Percentiles rank a stretch among this genome's conserved stretches.
These are phyloP conservation scores for Tephrocybe sp. DNA, from an alignment of 768 basidiomycete genomes.

Conservation along the genomic window DNA sequence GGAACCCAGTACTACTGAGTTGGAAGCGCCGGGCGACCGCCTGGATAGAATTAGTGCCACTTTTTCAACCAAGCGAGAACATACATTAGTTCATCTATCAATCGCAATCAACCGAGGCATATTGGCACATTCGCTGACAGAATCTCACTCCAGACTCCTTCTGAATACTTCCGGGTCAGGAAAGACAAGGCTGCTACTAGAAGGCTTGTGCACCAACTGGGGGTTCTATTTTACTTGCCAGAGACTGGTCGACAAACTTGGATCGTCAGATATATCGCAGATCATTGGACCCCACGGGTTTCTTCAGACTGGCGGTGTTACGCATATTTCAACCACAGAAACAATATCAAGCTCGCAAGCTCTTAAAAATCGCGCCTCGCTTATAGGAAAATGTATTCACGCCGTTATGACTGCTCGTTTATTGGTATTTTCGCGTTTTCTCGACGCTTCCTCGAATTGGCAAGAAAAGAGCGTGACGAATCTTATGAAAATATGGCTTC, in stretches of 20 bases:
- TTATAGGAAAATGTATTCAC: background rate
- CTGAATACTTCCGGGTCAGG: background rate
- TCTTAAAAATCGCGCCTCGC: background rate
- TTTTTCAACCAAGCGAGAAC: background rate
- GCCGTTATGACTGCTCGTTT: background rate
- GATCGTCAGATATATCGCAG: background rate
- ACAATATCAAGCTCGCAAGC: background rate
- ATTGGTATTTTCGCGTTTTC: background rate
- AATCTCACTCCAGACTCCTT: background rate
- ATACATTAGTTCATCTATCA: background rate
- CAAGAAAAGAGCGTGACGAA: background rate
- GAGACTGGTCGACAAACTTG: background rate
- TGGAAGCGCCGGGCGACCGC: background rate
- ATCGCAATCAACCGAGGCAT: background rate
- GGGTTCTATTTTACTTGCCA: background rate
- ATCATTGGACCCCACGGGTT: background rate
- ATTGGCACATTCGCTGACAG: background rate
- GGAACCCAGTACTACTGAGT: background rate
- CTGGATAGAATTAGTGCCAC: background rate
- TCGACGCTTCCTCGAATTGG: background rate
- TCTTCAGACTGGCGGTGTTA: background rate
- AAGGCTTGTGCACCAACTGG: background rate
- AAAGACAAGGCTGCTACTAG: background rate
- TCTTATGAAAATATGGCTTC: background rate
- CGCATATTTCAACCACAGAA: background rate